Evolutionary conservation across 1,139 yeast genomes (phyloP).

Genomic region (Lodderomyces theae): DNA sequence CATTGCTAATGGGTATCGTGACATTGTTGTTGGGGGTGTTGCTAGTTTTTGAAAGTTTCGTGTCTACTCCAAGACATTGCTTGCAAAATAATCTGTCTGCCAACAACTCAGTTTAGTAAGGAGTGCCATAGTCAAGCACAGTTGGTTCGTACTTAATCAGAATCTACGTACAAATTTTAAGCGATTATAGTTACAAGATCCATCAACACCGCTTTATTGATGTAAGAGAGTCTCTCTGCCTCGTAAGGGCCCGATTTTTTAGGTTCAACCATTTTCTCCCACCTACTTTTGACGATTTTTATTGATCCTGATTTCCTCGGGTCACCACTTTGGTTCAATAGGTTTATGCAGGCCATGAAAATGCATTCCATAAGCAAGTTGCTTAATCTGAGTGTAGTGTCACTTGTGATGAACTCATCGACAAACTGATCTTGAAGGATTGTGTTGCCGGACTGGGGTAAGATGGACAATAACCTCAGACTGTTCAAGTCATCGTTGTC

Average conservation of each 20-base stretch:
- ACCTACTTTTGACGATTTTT: conserved; percentile 6
- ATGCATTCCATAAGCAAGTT: conserved; percentile 8
- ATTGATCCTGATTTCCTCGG: neutral
- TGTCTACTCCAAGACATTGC: conserved; percentile 26
- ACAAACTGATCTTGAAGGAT: neutral
- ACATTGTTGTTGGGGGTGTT: conserved; percentile 32
- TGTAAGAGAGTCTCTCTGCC: conserved; percentile 23
- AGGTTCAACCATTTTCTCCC: conserved; percentile 8
- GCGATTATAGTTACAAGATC: conserved; percentile 13
- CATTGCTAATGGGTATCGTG: conserved; percentile 43
- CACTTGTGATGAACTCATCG: neutral
- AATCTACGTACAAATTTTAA: neutral
- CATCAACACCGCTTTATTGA: conserved; percentile 24
- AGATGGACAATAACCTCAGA: conserved; percentile 3
- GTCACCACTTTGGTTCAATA: conserved; percentile 1
- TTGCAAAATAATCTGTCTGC: neutral
- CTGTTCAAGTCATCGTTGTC: neutral
- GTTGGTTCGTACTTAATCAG: neutral
- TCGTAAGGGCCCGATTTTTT: conserved; percentile 13
- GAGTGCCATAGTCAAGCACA: too few species aligned
- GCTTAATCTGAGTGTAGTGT: conserved; percentile 4
- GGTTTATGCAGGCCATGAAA: conserved; percentile 11
- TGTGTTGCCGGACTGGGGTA: neutral
- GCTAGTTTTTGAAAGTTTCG: conserved; percentile 35
- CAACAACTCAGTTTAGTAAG: neutral